Conservation (phyloP, 164 flowering plant genomes). For the Tinospora cordifolia region DNA sequence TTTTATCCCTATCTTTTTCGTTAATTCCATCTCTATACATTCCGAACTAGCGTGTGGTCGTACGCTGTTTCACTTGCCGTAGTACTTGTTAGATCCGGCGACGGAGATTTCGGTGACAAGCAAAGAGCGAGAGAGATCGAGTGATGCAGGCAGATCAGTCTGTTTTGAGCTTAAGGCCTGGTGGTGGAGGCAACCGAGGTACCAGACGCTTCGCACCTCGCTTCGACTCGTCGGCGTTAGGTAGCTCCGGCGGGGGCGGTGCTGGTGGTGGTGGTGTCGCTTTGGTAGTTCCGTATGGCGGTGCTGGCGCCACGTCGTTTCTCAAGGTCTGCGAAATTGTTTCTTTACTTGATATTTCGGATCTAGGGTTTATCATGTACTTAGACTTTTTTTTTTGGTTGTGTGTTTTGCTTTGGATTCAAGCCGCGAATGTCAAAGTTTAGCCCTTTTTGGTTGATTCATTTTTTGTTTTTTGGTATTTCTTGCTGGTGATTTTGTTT, state of each 20-base stretch:
- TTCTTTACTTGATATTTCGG: conserved; percentile 1
- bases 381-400: not conserved
- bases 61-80: not conserved
- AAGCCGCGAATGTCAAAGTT: not conserved
- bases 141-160: conserved; percentile 96
- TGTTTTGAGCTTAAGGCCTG: conserved; percentile 86
- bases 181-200: conserved; percentile 69
- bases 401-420: conserved; percentile 3
- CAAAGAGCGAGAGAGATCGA: conserved; percentile 17
- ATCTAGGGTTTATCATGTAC: conserved; percentile 27
- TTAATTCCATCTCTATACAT: not conserved
- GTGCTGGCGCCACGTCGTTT: conserved; percentile 19
- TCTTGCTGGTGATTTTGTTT: not conserved
- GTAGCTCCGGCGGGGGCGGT: conserved; percentile 21
- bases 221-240: conserved; percentile 38
- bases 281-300: conserved; percentile 32
- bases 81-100: conserved; percentile 8
- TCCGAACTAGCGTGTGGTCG: not conserved
- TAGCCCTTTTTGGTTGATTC: not conserved
- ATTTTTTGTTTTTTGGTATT: not conserved
- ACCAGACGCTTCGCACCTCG: conserved; percentile 51
- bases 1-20: not conserved
- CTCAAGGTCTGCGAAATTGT: conserved; percentile 32
- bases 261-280: conserved; percentile 2
- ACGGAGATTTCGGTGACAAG: conserved; percentile 5